phyloP scores from a whole-genome alignment of 2,329 filamentous ascomycete species.

The Drechslerella coelobrocha region DNA sequence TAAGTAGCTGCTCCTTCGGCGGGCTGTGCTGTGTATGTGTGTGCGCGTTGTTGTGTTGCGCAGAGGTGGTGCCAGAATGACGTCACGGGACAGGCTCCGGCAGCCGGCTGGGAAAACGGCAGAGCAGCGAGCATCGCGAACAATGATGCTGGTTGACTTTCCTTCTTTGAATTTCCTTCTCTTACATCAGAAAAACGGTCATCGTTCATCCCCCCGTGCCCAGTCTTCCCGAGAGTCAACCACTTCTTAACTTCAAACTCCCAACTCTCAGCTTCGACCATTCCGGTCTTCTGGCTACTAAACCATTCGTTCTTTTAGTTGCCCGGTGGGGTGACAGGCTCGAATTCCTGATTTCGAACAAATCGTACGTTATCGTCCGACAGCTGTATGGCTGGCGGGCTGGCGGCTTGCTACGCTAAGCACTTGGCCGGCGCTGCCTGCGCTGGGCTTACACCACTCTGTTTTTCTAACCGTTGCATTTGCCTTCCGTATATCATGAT shows the following conservation, averaged over 20 bases:
- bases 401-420: not conserved
- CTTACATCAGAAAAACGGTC: too few species aligned
- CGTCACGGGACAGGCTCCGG: too few species aligned
- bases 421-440: conserved; percentile 1
- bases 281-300: not conserved
- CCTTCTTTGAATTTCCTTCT: too few species aligned
- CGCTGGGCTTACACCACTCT: conserved; percentile 2
- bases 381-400: not conserved
- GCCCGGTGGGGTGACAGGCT: conserved; percentile 4
- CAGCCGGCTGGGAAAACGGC: too few species aligned
- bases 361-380: conserved; percentile 1
- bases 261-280: not conserved
- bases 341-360: conserved; percentile 7
- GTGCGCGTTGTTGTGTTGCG: too few species aligned
- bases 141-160: too few species aligned
- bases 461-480: not conserved
- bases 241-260: not conserved
- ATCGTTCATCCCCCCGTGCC: too few species aligned
- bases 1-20: too few species aligned
- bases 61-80: too few species aligned
- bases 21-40: too few species aligned
- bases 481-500: conserved; percentile 1
- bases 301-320: not conserved
- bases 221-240: too few species aligned
- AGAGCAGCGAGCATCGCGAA: too few species aligned